These are phyloP conservation scores for Epichloe uncinata DNA, from an alignment of 2,329 filamentous ascomycete species.

Conservation along the genomic window DNA sequence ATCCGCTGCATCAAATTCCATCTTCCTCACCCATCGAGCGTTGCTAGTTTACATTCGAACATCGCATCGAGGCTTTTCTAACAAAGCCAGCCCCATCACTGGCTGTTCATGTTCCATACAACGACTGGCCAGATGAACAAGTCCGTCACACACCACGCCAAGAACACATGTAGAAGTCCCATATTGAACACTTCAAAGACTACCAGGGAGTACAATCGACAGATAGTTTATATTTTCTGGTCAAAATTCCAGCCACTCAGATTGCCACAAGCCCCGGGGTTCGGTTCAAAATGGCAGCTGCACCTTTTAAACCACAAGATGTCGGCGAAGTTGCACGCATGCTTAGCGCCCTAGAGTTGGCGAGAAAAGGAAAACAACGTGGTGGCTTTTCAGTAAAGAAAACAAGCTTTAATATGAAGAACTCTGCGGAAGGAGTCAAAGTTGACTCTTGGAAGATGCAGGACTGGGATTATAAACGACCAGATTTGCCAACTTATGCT, in stretches of 20 bases:
- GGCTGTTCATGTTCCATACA: no score
- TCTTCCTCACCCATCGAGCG: no score
- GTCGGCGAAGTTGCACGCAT: constrained; percentile 52
- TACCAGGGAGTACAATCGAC: no score
- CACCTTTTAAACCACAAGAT: constrained; percentile 57
- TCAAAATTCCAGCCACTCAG: neutral
- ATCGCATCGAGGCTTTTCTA: no score
- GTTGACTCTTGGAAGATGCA: constrained; percentile 90
- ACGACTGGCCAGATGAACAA: no score
- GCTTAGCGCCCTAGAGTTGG: constrained; percentile 47
- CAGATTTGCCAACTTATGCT: constrained; percentile 77
- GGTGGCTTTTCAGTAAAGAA: constrained; percentile 63
- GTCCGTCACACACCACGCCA: no score
- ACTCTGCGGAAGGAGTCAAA: constrained; percentile 47
- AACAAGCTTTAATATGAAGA: constrained; percentile 56
- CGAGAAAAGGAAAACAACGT: constrained; percentile 40
- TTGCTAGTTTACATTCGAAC: no score
- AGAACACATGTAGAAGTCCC: no score
- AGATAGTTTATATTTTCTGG: no score
- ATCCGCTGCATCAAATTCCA: no score
- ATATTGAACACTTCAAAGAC: no score
- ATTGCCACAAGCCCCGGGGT: neutral
- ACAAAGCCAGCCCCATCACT: no score
- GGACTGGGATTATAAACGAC: constrained; percentile 92
- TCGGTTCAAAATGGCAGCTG: constrained; percentile 17